Base-by-base conservation (phyloP, 306 rosid species). In the Vigna nakashimae region DNA sequence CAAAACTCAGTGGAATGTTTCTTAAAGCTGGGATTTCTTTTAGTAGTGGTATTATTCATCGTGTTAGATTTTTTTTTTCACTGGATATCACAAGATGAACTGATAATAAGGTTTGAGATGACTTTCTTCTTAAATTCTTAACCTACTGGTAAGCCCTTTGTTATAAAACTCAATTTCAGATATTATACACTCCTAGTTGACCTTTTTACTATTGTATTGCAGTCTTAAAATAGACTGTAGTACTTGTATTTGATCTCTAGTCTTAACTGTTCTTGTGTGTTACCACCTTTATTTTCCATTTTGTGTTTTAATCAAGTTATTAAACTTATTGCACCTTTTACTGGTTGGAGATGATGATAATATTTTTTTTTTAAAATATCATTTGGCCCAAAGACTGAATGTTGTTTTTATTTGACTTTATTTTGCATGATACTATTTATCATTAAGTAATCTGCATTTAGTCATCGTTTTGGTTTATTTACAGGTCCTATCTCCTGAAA, bases 401-500 rank as follows among this genome's bases (percentile, higher is more conserved):
- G 14, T 50, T 50, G 16, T 28, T 42, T 76, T 66, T 45, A 38
- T 70, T 80, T 34, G 55, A 43, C 43, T 50, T 73, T 73, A 72
- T 32, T 45, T 74, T 52, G 49, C 56, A 18, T 58, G 66, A 50
- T 75, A 17, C 56, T 69, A 14, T 30, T 62, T 64, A 6, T 73
- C 60, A 22, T 65, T 50, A 63, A 60, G 69, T 79, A 69, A 55
- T 36, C 42, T 65, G 62, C 45, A 64, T 57, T 83, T 80, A n/a
- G 63, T 52, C 38, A 60, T 49, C 56, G 57, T 13, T 86, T 85
- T 0, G 6, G 58, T 26, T 71, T 64, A 48, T 73, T 76, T 80
- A 22, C 89, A 96, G 99, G 97, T 87, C 34, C 83, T 96, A 86
- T 79, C 91, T 57, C 96, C 97, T 55, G 98, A 92, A 7, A 82